Conservation (phyloP, 2,329 filamentous ascomycete genomes). For the Aphanocladium album region DNA sequence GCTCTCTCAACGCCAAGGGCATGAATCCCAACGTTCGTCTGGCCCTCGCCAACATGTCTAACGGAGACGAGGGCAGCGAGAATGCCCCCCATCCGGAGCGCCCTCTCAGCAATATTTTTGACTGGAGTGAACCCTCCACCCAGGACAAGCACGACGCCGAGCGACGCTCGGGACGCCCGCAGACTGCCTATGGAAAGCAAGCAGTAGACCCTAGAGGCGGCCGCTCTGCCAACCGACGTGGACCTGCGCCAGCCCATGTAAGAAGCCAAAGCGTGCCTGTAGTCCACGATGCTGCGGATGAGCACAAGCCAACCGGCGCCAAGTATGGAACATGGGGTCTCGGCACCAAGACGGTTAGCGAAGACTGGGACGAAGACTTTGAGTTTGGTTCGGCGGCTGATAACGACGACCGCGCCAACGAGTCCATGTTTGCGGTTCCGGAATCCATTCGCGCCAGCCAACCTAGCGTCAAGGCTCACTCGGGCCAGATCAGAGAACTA, state of each 20-base stretch:
- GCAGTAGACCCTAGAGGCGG: slow-evolving; percentile 66
- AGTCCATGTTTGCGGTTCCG: slow-evolving; percentile 47
- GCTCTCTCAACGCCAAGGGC: slow-evolving; percentile 48
- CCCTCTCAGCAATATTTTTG: slow-evolving; percentile 66
- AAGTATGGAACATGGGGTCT: slow-evolving; percentile 82
- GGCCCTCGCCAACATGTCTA: slow-evolving; percentile 49
- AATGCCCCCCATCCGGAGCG: slow-evolving; percentile 36
- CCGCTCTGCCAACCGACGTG: slow-evolving; percentile 60
- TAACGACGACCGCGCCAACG: slow-evolving; percentile 31
- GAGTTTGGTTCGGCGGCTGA: slow-evolving; percentile 56
- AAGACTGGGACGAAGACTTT: slow-evolving; percentile 89
- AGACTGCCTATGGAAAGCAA: slow-evolving; percentile 73
- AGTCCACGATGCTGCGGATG: slow-evolving; percentile 57
- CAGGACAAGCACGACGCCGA: slow-evolving; percentile 57
- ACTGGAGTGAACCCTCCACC: slow-evolving; percentile 66
- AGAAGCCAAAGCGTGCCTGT: slow-evolving; percentile 78
- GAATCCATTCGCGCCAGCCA: slow-evolving; percentile 76
- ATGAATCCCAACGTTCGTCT: slow-evolving; percentile 50
- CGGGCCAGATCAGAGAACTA: slow-evolving; percentile 76
- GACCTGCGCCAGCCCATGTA: slow-evolving; percentile 64
- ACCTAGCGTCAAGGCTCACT: slow-evolving; percentile 75
- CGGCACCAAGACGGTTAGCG: slow-evolving; percentile 71
- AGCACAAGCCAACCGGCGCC: slow-evolving; percentile 46
- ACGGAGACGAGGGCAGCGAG: slow-evolving; percentile 25
- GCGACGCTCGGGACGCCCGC: slow-evolving; percentile 58